Conservation (phyloP, 2,329 filamentous ascomycete species). For the Fusarium heterosporum region DNA sequence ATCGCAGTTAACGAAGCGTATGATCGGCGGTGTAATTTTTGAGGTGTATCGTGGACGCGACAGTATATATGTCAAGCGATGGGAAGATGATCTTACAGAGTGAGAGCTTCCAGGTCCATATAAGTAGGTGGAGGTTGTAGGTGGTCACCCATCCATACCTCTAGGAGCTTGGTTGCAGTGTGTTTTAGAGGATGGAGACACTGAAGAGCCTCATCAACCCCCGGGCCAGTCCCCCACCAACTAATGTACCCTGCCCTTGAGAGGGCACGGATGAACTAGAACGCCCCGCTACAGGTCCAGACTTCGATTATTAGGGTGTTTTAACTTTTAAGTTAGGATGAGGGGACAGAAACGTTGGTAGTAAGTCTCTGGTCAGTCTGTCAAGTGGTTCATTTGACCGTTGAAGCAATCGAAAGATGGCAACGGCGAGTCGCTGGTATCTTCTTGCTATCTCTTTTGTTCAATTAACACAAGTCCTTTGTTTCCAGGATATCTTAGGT, state of each 20-base stretch:
- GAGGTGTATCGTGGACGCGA: slow-evolving; percentile 7
- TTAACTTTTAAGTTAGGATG: background rate
- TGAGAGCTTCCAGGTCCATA: background rate
- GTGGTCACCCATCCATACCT: background rate
- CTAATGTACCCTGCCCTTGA: background rate
- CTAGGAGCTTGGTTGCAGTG: slow-evolving; percentile 11
- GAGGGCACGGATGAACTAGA: slow-evolving; percentile 5
- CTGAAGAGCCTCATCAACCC: slow-evolving; percentile 36
- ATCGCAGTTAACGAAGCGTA: background rate
- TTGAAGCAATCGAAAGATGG: background rate
- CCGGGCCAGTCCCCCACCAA: slow-evolving; percentile 15
- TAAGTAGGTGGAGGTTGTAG: background rate
- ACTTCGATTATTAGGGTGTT: background rate
- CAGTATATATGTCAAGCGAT: background rate
- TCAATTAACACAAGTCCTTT: background rate
- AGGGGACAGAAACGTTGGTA: background rate
- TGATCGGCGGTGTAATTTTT: background rate
- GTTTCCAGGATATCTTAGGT: background rate
- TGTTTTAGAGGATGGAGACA: slow-evolving; percentile 28
- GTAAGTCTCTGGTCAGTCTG: background rate
- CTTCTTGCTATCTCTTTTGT: background rate
- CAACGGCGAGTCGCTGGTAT: background rate
- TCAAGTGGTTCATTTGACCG: background rate
- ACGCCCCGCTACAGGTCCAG: slow-evolving; percentile 15
- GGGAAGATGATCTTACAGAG: slow-evolving; percentile 1